phyloP scores from a whole-genome alignment of 2,329 filamentous ascomycete genomes.

The Myriosclerotinia curreyana region DNA sequence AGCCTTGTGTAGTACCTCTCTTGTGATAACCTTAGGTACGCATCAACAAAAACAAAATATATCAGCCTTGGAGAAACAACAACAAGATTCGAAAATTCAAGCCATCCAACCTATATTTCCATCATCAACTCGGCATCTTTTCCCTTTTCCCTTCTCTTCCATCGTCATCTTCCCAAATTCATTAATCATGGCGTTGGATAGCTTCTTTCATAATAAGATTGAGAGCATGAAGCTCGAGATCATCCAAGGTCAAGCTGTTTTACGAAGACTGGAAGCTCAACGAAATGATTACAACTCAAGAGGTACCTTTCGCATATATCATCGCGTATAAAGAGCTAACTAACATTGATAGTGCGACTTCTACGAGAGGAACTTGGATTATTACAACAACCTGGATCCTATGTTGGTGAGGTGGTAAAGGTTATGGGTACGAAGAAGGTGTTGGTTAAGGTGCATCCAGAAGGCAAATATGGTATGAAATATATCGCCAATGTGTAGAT shows the following conservation, averaged over 20 bases:
- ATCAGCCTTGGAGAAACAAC: slow-evolving; percentile 17
- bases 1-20: no score
- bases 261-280: slow-evolving; percentile 93
- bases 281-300: slow-evolving; percentile 99
- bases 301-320: slow-evolving; percentile 35
- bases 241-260: slow-evolving; percentile 93
- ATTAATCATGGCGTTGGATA: slow-evolving; percentile 90
- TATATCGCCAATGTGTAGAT: not conserved
- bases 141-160: not conserved
- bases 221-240: slow-evolving; percentile 99
- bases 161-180: not conserved
- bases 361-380: slow-evolving; percentile 92
- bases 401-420: slow-evolving; percentile 99
- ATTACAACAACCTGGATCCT: slow-evolving; percentile 94
- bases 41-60: slow-evolving; percentile 22
- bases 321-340: slow-evolving; percentile 14
- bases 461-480: slow-evolving; percentile 93
- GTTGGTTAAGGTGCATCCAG: slow-evolving; percentile 96
- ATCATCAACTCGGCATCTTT: not conserved
- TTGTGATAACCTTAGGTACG: no score
- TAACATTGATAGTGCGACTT: slow-evolving; percentile 63
- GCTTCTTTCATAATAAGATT: slow-evolving; percentile 99
- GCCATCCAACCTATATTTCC: not conserved
- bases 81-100: slow-evolving; percentile 8
- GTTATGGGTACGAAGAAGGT: slow-evolving; percentile 99